Evolutionary conservation across 2,329 filamentous ascomycete species (phyloP), one percentile per base, ranked within the genome.

Genomic region (Nemania sp.): DNA sequence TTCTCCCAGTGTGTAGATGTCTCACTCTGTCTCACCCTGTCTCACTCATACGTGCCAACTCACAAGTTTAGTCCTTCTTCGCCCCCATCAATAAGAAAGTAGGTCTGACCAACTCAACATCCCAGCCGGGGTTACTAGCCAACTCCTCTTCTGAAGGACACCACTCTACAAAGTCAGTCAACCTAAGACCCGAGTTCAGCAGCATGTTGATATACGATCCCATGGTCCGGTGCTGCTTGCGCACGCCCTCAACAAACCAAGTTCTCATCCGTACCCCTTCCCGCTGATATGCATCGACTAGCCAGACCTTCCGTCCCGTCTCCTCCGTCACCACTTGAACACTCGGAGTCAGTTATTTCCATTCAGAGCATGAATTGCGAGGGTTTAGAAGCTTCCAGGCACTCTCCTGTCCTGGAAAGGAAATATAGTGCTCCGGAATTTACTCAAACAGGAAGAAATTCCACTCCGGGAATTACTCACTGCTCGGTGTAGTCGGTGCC

Each of bases 161-260:
- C 79, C 80, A 83, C 67, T 83, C 82, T 38, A 80, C 75, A 60
- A 82, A 77, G 38, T 76, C 77, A n/a, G 76, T 77, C 38, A 84
- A 66, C 52, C 77, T 74, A 67, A 84, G 81, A 3, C 79, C 81
- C 4, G 70, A 74, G 10, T 72, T 74, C 18, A 82, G 59, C 54
- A 84, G 67, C 18, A 79, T 56, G 18, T 78, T 77, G 47, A 83
- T 69, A 73, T 83, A 84, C 13, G 80, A 80, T 51, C 78, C 77
- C 22, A 83, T 70, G 8, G 82, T 85, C 3, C 82, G 80, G 74
- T 86, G 83, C 71, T 85, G 81, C 74, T 85, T 86, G 22, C 27
- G 38, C 45, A 68, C 62, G 1, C 49, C 62, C 77, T 73, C 61
- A 83, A 79, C 81, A 47, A 85, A 70, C 82, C 83, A 85, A 55